Percentiles rank a stretch among this genome's conserved stretches.
Conservation (phyloP, 768 basidiomycete genomes). For the Rhizopogon vesiculosus region DNA sequence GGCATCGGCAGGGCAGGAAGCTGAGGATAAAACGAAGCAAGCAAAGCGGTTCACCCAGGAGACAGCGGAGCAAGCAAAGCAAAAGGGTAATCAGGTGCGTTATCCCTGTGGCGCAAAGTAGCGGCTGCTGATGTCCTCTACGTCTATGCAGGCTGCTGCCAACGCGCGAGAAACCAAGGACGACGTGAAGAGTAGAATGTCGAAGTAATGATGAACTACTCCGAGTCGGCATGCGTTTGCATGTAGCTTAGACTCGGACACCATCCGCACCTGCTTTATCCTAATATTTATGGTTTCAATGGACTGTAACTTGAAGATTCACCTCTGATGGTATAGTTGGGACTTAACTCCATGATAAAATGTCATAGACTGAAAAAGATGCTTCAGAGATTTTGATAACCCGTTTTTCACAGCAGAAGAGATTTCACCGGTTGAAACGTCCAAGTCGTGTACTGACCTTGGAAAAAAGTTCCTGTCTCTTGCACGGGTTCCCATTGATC, state of each 20-base stretch:
- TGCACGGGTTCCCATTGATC: too few relatives aligned
- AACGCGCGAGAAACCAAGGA: constrained; percentile 14
- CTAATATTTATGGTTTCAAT: too few relatives aligned
- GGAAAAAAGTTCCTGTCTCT: too few relatives aligned
- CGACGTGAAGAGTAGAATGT: constrained; percentile 8
- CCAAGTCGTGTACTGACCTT: too few relatives aligned
- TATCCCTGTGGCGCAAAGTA: background rate
- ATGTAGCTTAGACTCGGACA: background rate
- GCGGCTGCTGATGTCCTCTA: background rate
- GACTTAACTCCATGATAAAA: too few relatives aligned
- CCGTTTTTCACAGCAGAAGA: too few relatives aligned
- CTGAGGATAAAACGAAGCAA: background rate
- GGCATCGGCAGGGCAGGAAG: constrained; percentile 2
- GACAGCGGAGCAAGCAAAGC: constrained; percentile 10
- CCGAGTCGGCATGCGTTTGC: too few relatives aligned
- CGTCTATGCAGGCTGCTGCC: constrained; percentile 6
- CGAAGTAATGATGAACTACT: background rate
- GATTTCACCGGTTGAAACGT: too few relatives aligned
- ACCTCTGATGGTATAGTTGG: too few relatives aligned
- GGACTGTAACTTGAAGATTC: too few relatives aligned
- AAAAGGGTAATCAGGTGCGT: constrained; percentile 6
- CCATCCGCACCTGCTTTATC: background rate
- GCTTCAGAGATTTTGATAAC: too few relatives aligned
- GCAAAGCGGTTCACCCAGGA: constrained; percentile 2
- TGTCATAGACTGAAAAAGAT: too few relatives aligned